Conservation (phyloP, 371 early-diverging fungal genomes). For the Mucor sp. region DNA sequence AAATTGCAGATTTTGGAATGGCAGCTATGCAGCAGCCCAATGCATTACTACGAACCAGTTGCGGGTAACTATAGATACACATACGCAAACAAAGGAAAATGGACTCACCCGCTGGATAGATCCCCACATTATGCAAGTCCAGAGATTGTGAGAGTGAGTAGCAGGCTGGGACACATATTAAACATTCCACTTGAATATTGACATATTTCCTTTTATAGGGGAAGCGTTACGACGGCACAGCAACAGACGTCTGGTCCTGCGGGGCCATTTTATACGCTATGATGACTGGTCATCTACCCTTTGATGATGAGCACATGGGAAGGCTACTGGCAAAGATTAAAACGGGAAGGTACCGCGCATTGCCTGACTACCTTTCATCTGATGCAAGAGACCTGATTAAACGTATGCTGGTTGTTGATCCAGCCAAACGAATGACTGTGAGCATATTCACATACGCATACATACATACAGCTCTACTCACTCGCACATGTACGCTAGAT, state of each 20-base stretch:
- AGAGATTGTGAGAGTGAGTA: slow-evolving; percentile 36
- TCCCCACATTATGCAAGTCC: slow-evolving; percentile 47
- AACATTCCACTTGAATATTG: slow-evolving; percentile 19
- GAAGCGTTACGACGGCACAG: slow-evolving; percentile 74
- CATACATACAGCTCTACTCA: background rate
- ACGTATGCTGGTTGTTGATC: slow-evolving; percentile 59
- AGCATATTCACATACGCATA: background rate
- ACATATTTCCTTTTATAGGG: slow-evolving; percentile 42
- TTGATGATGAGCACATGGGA: slow-evolving; percentile 89
- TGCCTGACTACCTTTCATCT: slow-evolving; percentile 65
- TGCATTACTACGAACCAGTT: slow-evolving; percentile 72
- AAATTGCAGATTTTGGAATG: slow-evolving; percentile 88
- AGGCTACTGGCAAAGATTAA: slow-evolving; percentile 70
- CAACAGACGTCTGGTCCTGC: slow-evolving; percentile 92
- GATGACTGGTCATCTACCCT: slow-evolving; percentile 88
- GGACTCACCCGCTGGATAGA: background rate
- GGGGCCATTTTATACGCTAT: slow-evolving; percentile 92
- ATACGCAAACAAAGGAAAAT: no score
- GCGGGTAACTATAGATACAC: slow-evolving; percentile 53
- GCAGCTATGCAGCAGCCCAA: slow-evolving; percentile 69
- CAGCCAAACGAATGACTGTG: slow-evolving; percentile 55
- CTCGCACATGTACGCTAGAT: slow-evolving; percentile 18
- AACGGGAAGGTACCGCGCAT: slow-evolving; percentile 44
- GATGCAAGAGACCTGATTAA: slow-evolving; percentile 64
- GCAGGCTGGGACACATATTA: background rate